Percentiles rank a stretch among this genome's conserved stretches.
These are phyloP conservation scores for Alternaria arbusti DNA, from an alignment of 2,329 filamentous ascomycete species.

Conservation along the genomic window DNA sequence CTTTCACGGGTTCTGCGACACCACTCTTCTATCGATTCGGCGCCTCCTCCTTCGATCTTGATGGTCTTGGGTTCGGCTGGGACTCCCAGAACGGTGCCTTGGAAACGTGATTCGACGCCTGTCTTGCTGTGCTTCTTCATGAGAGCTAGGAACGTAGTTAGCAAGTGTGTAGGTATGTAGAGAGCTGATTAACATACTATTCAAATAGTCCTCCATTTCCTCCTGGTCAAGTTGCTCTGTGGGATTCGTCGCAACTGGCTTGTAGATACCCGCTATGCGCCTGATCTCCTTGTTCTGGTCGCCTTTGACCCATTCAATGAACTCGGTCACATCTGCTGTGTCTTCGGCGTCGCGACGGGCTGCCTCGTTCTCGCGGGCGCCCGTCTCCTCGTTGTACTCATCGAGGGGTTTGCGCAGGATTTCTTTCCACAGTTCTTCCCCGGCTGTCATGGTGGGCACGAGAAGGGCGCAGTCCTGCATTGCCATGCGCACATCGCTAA, in stretches of 20 bases:
- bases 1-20: conserved; percentile 42
- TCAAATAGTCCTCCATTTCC: conserved; percentile 57
- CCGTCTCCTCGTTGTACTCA: conserved; percentile 50
- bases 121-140: conserved; percentile 94
- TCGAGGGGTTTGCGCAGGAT: conserved; percentile 53
- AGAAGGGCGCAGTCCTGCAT: conserved; percentile 81
- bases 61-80: conserved; percentile 73
- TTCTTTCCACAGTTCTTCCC: conserved; percentile 72
- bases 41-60: conserved; percentile 77
- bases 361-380: conserved; percentile 51
- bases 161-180: no score
- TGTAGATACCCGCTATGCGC: conserved; percentile 74
- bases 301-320: conserved; percentile 79
- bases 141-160: conserved; percentile 61
- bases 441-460: conserved; percentile 68
- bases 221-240: conserved; percentile 56
- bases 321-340: conserved; percentile 75
- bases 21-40: conserved; percentile 73
- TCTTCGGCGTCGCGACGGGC: conserved; percentile 70
- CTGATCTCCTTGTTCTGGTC: conserved; percentile 78
- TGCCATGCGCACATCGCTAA: conserved; percentile 85
- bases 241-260: conserved; percentile 45
- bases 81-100: conserved; percentile 82
- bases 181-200: no score
- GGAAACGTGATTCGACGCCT: conserved; percentile 83